Evolutionary conservation across 1,139 yeast genomes (phyloP), one percentile per base, ranked within the genome.

Genomic region (Kodamaea alishanica): DNA sequence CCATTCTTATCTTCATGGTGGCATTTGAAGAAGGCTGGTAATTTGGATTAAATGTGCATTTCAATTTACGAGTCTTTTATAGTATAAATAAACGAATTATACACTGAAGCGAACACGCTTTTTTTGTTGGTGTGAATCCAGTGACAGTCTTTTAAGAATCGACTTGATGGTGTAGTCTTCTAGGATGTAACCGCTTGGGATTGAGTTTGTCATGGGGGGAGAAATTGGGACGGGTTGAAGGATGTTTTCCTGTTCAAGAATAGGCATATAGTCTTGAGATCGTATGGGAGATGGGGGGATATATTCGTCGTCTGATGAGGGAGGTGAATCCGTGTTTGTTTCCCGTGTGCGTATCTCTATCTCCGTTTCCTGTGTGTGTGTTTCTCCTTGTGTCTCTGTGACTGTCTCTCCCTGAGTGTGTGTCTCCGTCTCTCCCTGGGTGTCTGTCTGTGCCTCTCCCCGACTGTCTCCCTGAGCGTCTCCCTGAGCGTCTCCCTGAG

Each of bases 21-120:
- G 67, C 90, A 84, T 70, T 66, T 83, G 71, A 80, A 78, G 76
- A 84, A 85, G 73, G 70, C 87, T 43, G 94, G 94, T 63, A 60
- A 74, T 46, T 66, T 76, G 49, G 57, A 55, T 34, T 37, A 40
- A 37, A 34, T 15, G 33, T 26, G 10, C 31, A 12, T 26, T 43
- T 32, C 44, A 41, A 26, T 30, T 15, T 15, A 15, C 20, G 20
- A 15, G 20, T 15, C 20, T 15, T 15, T 15, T 15, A 15, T 15
- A 15, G 20, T 15, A 15, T 15, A 15, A 15, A 15, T 15, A 15
- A 3, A 15, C 39, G 3, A 56, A 53, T 23, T 48, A 31, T 10
- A 38, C 38, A 32, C 7, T 36, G 33, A 8, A 38, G 10, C 26
- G 40, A 38, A 33, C 43, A 28, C 34, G 42, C 27, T 8, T 25